A percentile compares a stretch with the other conserved stretches of the same genome.
These are phyloP conservation scores for Zasmidium cellare DNA, from an alignment of 2,329 filamentous ascomycete genomes.

Conservation along the genomic window DNA sequence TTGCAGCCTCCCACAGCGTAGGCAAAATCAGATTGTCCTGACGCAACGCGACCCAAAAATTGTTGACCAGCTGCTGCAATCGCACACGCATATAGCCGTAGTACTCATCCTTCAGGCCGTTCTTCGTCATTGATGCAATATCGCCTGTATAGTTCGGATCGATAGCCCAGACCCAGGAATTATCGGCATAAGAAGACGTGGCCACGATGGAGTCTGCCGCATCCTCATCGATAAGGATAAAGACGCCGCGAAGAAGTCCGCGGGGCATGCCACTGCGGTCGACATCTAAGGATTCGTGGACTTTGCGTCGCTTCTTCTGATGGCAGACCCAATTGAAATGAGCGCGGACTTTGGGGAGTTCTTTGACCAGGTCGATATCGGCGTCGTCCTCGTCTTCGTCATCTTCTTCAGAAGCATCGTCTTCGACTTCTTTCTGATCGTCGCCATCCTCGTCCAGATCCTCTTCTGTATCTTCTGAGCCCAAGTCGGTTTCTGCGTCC, in stretches of 20 bases:
- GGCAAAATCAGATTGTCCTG: constrained; percentile 8
- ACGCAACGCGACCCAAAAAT: constrained; percentile 10
- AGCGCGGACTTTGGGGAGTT: constrained; percentile 6
- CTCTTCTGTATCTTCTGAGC: too few relatives aligned
- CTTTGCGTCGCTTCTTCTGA: constrained; percentile 10
- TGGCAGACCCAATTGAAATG: constrained; percentile 14
- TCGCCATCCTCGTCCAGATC: not conserved
- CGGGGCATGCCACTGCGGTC: constrained; percentile 6
- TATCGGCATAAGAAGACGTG: not conserved
- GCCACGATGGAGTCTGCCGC: constrained; percentile 5
- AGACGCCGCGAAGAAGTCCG: constrained; percentile 9
- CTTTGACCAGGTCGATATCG: constrained; percentile 12
- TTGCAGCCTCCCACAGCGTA: constrained; percentile 10
- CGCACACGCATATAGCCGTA: constrained; percentile 14
- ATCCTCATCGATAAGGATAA: constrained; percentile 9
- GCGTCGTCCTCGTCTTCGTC: constrained; percentile 9
- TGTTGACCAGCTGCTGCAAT: constrained; percentile 17
- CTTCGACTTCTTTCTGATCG: not conserved
- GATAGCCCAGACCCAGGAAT: constrained; percentile 10
- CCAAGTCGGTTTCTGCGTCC: too few relatives aligned
- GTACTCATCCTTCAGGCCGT: constrained; percentile 6
- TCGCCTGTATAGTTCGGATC: constrained; percentile 10
- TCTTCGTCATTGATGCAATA: not conserved
- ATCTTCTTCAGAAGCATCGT: not conserved
- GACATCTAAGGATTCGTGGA: constrained; percentile 4